Evolutionary conservation across 108 stramenopile species (phyloP), one percentile per base, ranked within the genome.

Genomic region (Fistulifera pelliculosa): DNA sequence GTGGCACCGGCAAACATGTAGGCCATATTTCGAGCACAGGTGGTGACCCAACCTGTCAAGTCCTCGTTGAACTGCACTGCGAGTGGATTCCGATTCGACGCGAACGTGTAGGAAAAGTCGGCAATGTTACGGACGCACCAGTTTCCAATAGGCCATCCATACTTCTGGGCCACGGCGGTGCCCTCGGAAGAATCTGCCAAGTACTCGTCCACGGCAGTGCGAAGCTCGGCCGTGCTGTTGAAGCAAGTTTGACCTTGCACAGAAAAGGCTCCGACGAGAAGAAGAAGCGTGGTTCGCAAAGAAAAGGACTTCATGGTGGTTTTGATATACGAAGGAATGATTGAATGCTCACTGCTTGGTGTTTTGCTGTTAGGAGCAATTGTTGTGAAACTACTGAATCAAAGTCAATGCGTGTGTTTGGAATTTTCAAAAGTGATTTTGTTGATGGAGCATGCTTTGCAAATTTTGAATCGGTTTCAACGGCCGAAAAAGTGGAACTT

Each of bases 91-190:
- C 44, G 44, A 4, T 45, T 17, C 44, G 14, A 4, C 3, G 13
- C 18, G 39, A 65, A 70, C 1, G 64, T n/a, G n/a, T 35, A 19
- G n/a, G 39, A 27, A 35, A 64, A 70, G 40, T 75, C 54, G 11
- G 47, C 47, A 22, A 75, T 48, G 25, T 58, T 58, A 21, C 56
- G 52, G 16, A 69, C 68, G 56, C 66, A 56, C 68, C 71, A 77
- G 18, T 7, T 45, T 0, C 63, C 68, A 58, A 77, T 69, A 27
- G 70, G 58, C 38, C 31, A 58, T 8, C 70, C 70, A 51, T 67
- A 70, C 21, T 41, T 47, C 14, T 24, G 15, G 6, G 69, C 62
- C 6, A 62, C 21, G 5, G 8, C 4, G 28, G 49, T 27, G 28
- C 18, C 38, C 2, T 25, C 22, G 6, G 49, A 16, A 1, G 13